Percentiles rank a stretch among this genome's conserved stretches.
These are phyloP conservation scores for Wallacemonas sp. DNA, from an alignment of 208 protist species.

Conservation along the genomic window DNA sequence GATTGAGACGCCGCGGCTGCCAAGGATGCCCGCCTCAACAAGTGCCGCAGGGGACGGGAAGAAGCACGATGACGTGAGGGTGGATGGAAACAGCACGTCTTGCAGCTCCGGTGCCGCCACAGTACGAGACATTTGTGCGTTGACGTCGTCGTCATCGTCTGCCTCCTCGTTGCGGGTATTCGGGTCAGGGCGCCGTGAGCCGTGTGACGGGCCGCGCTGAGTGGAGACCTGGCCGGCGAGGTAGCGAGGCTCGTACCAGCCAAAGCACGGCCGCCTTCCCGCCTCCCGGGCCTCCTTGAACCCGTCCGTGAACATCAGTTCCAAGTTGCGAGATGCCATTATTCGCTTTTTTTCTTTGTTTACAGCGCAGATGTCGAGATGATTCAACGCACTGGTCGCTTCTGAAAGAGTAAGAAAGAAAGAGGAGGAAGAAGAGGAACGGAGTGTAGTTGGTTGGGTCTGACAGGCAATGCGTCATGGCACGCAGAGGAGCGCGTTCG, in stretches of 20 bases:
- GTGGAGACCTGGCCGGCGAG: slow-evolving; percentile 19
- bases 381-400: no score
- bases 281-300: slow-evolving; percentile 23
- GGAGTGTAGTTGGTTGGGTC: no score
- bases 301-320: slow-evolving; percentile 18
- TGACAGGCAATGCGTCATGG: no score
- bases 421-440: no score
- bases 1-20: not conserved
- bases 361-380: no score
- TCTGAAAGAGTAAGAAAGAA: no score
- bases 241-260: slow-evolving; percentile 61
- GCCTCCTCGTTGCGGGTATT: slow-evolving; percentile 12
- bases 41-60: slow-evolving; percentile 7
- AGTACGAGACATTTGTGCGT: no score
- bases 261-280: slow-evolving; percentile 41
- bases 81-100: not conserved
- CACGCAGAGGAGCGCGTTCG: no score
- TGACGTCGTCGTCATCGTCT: not conserved
- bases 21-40: slow-evolving; percentile 3
- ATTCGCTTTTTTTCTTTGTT: not conserved
- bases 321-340: not conserved
- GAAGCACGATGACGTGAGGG: slow-evolving; percentile 6
- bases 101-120: no score
- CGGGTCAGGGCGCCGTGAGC: no score
- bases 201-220: not conserved